Evolutionary conservation across 192 early-diverging fungal species (phyloP).

Genomic region (Gigaspora rosea): DNA sequence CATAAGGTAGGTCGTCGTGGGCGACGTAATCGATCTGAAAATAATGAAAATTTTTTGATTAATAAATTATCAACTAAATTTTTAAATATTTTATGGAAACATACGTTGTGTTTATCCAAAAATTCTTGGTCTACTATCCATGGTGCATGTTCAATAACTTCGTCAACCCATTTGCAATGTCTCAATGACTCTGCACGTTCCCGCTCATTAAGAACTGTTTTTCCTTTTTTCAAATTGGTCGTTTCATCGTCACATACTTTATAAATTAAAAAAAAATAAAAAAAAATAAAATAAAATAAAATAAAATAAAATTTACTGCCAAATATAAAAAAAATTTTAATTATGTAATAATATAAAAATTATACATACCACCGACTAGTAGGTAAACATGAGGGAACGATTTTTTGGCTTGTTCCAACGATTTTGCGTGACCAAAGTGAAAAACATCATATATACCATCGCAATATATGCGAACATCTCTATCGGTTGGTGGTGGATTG

Average conservation of each 20-base stretch:
- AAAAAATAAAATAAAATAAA: no score
- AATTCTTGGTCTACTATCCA: slow-evolving; percentile 79
- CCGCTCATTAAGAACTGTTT: slow-evolving; percentile 75
- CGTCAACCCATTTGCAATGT: slow-evolving; percentile 86
- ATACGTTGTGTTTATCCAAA: slow-evolving; percentile 63
- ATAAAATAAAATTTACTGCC: not conserved
- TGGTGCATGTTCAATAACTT: slow-evolving; percentile 74
- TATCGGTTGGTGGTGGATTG: slow-evolving; percentile 67
- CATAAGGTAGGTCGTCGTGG: slow-evolving; percentile 79
- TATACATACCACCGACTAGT: slow-evolving; percentile 63
- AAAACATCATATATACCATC: slow-evolving; percentile 88
- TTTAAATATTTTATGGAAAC: not conserved
- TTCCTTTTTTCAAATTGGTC: slow-evolving; percentile 78
- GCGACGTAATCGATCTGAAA: slow-evolving; percentile 80
- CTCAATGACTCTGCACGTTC: slow-evolving; percentile 79
- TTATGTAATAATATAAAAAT: not conserved
- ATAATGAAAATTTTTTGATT: not conserved
- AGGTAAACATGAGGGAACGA: slow-evolving; percentile 74
- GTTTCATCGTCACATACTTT: slow-evolving; percentile 70
- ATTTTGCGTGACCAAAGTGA: slow-evolving; percentile 80
- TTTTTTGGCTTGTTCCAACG: slow-evolving; percentile 83
- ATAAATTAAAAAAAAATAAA: not conserved
- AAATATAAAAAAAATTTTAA: not conserved
- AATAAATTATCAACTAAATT: not conserved
- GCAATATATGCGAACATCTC: slow-evolving; percentile 78